phyloP scores from a whole-genome alignment of 495 filamentous ascomycete genomes.

The Aspergillus kassunensis region DNA sequence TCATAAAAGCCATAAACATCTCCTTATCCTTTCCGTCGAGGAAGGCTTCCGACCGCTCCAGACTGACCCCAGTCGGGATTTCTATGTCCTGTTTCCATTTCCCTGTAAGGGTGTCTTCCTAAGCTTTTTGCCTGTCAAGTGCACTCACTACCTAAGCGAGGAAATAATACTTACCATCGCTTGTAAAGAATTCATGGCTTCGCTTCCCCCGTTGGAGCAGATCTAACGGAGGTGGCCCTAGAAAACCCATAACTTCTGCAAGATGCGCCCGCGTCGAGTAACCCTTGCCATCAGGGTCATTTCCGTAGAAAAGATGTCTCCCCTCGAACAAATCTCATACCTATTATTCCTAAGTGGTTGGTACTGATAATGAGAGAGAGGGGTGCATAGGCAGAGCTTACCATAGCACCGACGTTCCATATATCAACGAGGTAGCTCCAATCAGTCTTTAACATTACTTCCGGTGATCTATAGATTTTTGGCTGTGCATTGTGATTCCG shows the following conservation, averaged over 20 bases:
- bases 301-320: constrained; percentile 39
- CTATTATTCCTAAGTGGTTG: too few relatives aligned
- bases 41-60: constrained; percentile 32
- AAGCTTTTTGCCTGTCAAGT: constrained; percentile 4
- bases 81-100: constrained; percentile 30
- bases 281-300: constrained; percentile 37
- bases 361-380: too few relatives aligned
- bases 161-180: constrained; percentile 29
- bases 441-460: constrained; percentile 41
- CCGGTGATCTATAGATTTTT: constrained; percentile 42
- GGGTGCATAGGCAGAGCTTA: too few relatives aligned
- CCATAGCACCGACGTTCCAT: constrained; percentile 49
- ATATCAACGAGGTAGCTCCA: constrained; percentile 48
- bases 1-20: constrained; percentile 40
- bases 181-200: constrained; percentile 34
- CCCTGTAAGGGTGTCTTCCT: constrained; percentile 22
- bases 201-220: constrained; percentile 33
- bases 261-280: constrained; percentile 44
- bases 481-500: constrained; percentile 34
- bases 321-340: constrained; percentile 29
- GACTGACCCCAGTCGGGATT: constrained; percentile 23
- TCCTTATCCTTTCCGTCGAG: constrained; percentile 35
- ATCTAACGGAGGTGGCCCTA: constrained; percentile 44
- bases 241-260: constrained; percentile 40
- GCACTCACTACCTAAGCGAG: constrained; percentile 1